Percentiles rank a stretch among this genome's conserved stretches.
Conservation (phyloP, 2,329 filamentous ascomycete genomes). For the Knoxdaviesia capensis region DNA sequence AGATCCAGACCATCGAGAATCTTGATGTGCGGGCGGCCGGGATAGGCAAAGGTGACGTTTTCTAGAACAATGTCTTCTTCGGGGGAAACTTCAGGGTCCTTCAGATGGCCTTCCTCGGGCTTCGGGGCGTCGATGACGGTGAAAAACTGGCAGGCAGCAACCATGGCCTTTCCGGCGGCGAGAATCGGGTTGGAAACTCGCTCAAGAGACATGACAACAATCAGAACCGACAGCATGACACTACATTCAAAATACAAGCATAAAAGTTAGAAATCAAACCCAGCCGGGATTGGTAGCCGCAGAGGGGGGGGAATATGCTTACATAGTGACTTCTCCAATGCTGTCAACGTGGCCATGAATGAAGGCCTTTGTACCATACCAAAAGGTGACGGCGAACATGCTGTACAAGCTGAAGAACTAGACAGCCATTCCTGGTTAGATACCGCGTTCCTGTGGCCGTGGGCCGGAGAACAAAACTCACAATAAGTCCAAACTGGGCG, state of each 20-base stretch:
- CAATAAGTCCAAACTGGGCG: conserved; percentile 29
- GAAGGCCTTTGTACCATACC: conserved; percentile 36
- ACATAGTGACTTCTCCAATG: conserved; percentile 35
- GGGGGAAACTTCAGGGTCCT: conserved; percentile 16
- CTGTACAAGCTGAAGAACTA: conserved; percentile 32
- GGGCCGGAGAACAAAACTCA: conserved; percentile 6
- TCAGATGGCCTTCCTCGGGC: conserved; percentile 15
- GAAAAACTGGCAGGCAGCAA: conserved; percentile 37
- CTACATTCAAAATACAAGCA: conserved; percentile 5
- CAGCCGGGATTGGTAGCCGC: too few species aligned
- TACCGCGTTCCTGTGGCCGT: background rate
- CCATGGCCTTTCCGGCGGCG: conserved; percentile 34
- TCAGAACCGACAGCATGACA: conserved; percentile 36
- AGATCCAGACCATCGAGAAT: conserved; percentile 40
- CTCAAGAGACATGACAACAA: conserved; percentile 35
- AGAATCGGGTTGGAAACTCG: conserved; percentile 36
- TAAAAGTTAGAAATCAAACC: conserved; percentile 2
- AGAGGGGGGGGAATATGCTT: conserved; percentile 8
- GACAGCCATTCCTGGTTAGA: background rate
- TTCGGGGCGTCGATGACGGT: conserved; percentile 28
- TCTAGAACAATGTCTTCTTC: conserved; percentile 36
- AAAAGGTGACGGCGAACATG: conserved; percentile 38
- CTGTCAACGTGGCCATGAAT: conserved; percentile 23
- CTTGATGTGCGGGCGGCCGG: conserved; percentile 40
- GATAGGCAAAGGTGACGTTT: conserved; percentile 54